Evolutionary conservation across 306 rosid genomes (phyloP), one percentile per base, ranked within the genome.

Genomic region (Albizia julibrissin): DNA sequence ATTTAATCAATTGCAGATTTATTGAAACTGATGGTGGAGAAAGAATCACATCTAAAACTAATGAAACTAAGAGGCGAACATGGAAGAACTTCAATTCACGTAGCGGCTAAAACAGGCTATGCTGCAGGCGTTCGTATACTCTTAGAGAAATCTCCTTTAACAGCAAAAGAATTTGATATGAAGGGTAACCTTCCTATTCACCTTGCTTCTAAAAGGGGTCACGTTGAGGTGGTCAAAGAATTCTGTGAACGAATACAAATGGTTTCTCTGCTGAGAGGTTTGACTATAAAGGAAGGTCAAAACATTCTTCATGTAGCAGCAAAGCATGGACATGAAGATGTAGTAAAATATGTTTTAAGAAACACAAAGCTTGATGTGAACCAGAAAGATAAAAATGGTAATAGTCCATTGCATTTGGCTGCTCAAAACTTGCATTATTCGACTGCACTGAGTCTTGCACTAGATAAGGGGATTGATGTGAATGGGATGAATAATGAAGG

Each of bases 151-250:
- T 66, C 71, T 33, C 3, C 7, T 66, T 9, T 34, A 33, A 8
- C 43, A 15, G 24, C 24, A 19, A 43, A 15, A 66, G 71, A 66
- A 66, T 34, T 1, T 8, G 42, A 66, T 34, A 66, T 19, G n/a
- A 34, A 66, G n/a, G 80, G 80, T 10, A 16, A 4, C 6, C 52
- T 76, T 76, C 80, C 71, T 13, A 61, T 76, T 42, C 80, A 61
- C 13, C 24, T 44, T 39, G 80, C 80, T 58, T 8, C 43, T 3
- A 10, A 61, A 24, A 14, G 24, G 3, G 42, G 50, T 10, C 33
- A 65, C 0, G 27, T 46, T 16, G 56, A 24, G 26, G 10, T 46
- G 18, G 31, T 69, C 3, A 40, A 69, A 12, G 29, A 39, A 69
- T 69, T 69, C 1, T 39, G 26, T 21, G 29, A 69, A 69, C 31